These are phyloP conservation scores for Drechslerella coelobrocha DNA, from an alignment of 2,329 filamentous ascomycete genomes.

Conservation along the genomic window DNA sequence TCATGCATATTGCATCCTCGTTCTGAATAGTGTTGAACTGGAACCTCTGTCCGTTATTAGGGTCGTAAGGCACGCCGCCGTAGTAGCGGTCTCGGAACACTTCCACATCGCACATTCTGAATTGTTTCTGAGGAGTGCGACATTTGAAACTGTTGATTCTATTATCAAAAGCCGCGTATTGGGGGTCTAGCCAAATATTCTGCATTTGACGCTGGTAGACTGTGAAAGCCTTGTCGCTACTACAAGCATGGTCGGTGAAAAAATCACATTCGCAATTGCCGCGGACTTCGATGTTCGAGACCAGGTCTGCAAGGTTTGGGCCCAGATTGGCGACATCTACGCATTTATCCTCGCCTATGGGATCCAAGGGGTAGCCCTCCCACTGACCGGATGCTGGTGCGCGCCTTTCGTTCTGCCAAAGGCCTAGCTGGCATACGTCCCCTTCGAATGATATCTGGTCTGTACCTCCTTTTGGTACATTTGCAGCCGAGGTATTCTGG, in stretches of 20 bases:
- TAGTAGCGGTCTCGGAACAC: background rate
- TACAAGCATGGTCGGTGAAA: background rate
- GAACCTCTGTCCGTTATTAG: background rate
- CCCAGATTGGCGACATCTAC: slow-evolving; percentile 6
- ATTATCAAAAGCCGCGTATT: background rate
- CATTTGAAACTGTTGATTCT: slow-evolving; percentile 3
- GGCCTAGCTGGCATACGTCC: slow-evolving; percentile 1
- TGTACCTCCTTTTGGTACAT: background rate
- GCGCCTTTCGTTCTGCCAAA: background rate
- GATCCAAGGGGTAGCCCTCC: background rate
- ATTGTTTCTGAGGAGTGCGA: background rate
- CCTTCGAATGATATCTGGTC: background rate
- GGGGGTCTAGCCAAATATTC: background rate
- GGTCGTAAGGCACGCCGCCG: background rate
- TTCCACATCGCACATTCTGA: background rate
- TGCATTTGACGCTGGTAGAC: background rate
- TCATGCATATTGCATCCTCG: background rate
- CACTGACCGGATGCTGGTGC: background rate
- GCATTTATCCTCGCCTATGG: background rate
- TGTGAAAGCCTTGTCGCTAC: background rate
- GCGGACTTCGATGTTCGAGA: slow-evolving; percentile 2
- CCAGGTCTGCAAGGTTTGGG: background rate
- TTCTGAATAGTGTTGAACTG: background rate
- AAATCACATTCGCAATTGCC: background rate
- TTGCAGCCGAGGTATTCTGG: too few species aligned